phyloP scores from a whole-genome alignment of 352 stramenopile species.

The Phytophthora vignae region DNA sequence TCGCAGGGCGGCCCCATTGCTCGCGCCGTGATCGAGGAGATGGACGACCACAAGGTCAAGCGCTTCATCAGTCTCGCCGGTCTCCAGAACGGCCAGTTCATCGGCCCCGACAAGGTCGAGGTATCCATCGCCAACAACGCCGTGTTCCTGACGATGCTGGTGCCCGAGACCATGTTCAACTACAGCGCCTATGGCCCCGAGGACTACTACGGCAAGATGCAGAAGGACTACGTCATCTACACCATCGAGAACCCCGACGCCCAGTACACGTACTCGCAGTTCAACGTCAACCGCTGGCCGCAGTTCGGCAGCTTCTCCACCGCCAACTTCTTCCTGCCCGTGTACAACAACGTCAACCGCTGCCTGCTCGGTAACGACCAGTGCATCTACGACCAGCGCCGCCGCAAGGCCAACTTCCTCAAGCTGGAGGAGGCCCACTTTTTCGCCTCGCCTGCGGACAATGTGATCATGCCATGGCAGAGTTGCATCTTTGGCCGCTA shows the following conservation, averaged over 20 bases:
- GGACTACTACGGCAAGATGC: constrained; percentile 38
- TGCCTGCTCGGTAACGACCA: constrained; percentile 16
- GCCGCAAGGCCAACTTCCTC: constrained; percentile 49
- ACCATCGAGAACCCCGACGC: constrained; percentile 33
- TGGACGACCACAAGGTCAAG: constrained; percentile 57
- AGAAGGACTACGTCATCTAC: constrained; percentile 44
- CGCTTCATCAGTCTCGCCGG: constrained; percentile 50
- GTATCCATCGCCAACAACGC: constrained; percentile 19
- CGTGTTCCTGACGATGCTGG: constrained; percentile 26
- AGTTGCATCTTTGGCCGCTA: constrained; percentile 50
- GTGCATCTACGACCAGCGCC: constrained; percentile 30
- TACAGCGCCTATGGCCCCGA: constrained; percentile 24
- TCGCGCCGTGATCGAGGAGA: constrained; percentile 49
- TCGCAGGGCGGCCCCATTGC: constrained; percentile 45
- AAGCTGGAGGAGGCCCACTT: constrained; percentile 47
- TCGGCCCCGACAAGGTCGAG: constrained; percentile 36
- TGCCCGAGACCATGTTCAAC: constrained; percentile 38
- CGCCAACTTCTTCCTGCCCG: constrained; percentile 41
- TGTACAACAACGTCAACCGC: constrained; percentile 44
- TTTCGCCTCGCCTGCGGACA: constrained; percentile 46
- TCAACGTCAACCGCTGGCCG: constrained; percentile 45
- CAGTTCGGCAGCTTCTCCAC: constrained; percentile 28
- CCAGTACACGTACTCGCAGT: constrained; percentile 37
- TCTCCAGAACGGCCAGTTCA: constrained; percentile 56
- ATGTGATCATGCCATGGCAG: constrained; percentile 51